phyloP scores from a whole-genome alignment of 306 rosid species.

The Gastrolobium bilobum region DNA sequence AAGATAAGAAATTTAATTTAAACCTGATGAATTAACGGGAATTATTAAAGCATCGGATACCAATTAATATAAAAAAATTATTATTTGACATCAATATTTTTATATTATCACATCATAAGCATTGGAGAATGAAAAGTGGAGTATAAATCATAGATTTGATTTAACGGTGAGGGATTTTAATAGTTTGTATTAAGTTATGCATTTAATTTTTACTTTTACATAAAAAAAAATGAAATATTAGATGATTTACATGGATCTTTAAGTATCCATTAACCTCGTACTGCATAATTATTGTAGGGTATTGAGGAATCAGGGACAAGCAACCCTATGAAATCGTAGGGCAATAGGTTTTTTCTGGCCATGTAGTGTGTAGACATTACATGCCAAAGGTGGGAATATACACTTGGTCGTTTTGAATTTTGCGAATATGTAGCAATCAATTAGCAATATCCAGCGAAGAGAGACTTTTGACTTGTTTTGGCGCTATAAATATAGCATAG shows the following conservation, averaged over 20 bases:
- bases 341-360: constrained; percentile 6
- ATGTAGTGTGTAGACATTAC: constrained; percentile 32
- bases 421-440: constrained; percentile 47
- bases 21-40: too few species aligned
- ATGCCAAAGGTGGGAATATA: constrained; percentile 24
- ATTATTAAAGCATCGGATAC: too few species aligned
- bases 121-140: constrained; percentile 10
- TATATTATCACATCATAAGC: background rate
- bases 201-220: too few species aligned
- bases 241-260: background rate
- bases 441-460: constrained; percentile 15
- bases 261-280: background rate
- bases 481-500: background rate
- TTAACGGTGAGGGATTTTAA: too few species aligned
- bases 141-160: background rate
- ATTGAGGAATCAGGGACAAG: constrained; percentile 44
- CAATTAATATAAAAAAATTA: too few species aligned
- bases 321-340: constrained; percentile 43
- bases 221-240: background rate
- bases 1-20: too few species aligned
- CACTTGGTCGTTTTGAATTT: constrained; percentile 40
- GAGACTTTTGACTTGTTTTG: constrained; percentile 52
- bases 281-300: constrained; percentile 40
- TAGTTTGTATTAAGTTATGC: too few species aligned
- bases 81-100: background rate